phyloP scores from a whole-genome alignment of 495 filamentous ascomycete species.

The Lepraria neglecta region DNA sequence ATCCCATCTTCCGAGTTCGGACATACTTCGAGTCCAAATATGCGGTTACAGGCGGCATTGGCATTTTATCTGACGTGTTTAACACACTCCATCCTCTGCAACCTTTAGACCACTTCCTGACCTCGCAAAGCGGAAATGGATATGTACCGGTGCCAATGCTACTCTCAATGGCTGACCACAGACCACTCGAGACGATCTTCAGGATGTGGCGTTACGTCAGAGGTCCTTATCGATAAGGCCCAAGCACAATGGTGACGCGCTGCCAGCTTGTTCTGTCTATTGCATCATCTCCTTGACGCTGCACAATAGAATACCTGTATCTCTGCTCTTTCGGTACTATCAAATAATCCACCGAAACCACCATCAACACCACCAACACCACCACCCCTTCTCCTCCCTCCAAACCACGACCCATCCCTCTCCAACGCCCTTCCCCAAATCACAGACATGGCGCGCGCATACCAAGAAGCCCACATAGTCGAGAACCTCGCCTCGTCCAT shows the following conservation, averaged over 20 bases:
- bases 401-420: not conserved
- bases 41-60: conserved; percentile 9
- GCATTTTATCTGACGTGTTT: not conserved
- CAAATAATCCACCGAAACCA: too few relatives aligned
- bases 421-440: too few relatives aligned
- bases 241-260: not conserved
- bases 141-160: not conserved
- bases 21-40: not conserved
- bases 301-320: not conserved
- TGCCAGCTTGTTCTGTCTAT: not conserved
- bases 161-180: not conserved
- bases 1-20: conserved; percentile 1
- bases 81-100: not conserved
- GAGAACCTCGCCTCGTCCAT: conserved; percentile 18
- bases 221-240: conserved; percentile 10
- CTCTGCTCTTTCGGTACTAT: too few relatives aligned
- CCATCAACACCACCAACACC: not conserved
- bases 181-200: not conserved
- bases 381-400: not conserved
- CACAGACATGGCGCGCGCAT: conserved; percentile 22
- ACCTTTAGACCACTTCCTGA: not conserved
- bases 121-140: not conserved
- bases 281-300: conserved; percentile 1
- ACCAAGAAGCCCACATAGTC: conserved; percentile 25
- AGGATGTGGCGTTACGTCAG: not conserved